Base-by-base conservation (phyloP, 805 yeast genomes). In the Debaryomyces prosopidis region DNA sequence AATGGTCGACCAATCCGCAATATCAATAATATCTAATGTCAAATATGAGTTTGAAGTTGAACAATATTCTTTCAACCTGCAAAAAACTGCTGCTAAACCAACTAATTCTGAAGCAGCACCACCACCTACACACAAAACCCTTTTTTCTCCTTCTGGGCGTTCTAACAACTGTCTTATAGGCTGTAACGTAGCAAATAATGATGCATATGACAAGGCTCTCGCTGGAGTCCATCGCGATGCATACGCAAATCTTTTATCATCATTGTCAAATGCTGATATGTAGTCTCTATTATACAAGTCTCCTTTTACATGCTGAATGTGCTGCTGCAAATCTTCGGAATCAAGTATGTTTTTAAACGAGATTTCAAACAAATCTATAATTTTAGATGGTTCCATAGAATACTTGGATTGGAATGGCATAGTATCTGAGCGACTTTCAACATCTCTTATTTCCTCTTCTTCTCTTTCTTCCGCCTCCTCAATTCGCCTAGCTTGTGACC, bases 61-160 rank as follows among this genome's bases (percentile, higher is more conserved):
- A 44, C 60, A 53, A 40, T 53, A 54, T 43, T 63, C 73, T 46
- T 73, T 73, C 26, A 64, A 54, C 38, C 71, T 54, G 40, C 76
- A 69, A 49, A 81, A 83, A 1, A 86, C 68, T 14, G 90, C 75
- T 1, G 81, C 80, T 36, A 88, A 57, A 0, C 80, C 87, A 27
- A 82, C 80, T 18, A 89, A 64, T 59, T 89, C 97, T 2, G 89
- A 87, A 4, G 92, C 88, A 0, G 96, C 96, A 30, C 97, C 97
- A 18, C 95, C 96, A 15, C 96, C 97, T 31, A 90, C 73, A 54
- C 85, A 79, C 30, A 89, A 60, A 0, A 84, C 78, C 5, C 73
- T 62, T 3, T 67, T 57, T 12, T 62, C 55, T 14, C 48, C 43
- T 5, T 57, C 57, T 2, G 68, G 65, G 33, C 68, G 65, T 32